Evolutionary conservation across 2,329 filamentous ascomycete species (phyloP).

Genomic region (Rhexocercosporidium sp.): DNA sequence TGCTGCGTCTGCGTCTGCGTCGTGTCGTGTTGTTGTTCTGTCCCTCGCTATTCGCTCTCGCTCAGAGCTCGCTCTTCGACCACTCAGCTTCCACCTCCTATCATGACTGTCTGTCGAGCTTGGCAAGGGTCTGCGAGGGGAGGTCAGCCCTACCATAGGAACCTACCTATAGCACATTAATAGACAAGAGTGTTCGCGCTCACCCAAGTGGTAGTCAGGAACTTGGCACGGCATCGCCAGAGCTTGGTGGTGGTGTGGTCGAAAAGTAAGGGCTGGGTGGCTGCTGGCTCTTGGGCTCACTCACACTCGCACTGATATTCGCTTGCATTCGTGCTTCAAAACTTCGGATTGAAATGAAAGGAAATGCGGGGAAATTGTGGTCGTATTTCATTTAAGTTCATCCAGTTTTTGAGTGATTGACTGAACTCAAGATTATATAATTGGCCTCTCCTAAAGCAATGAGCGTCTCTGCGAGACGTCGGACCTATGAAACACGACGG

Average conservation of each 20-base stretch:
- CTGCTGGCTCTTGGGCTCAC: background rate
- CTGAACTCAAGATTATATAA: background rate
- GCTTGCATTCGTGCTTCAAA: background rate
- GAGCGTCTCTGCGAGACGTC: background rate
- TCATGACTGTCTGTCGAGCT: conserved; percentile 1
- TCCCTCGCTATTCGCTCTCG: background rate
- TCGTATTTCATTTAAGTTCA: conserved; percentile 10
- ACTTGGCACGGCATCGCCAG: background rate
- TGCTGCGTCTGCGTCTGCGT: background rate
- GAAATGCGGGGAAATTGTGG: background rate
- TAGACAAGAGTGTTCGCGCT: background rate
- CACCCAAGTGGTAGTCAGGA: background rate
- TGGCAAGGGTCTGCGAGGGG: background rate
- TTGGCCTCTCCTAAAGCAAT: background rate
- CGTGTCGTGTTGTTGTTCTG: background rate
- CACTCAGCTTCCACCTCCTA: background rate
- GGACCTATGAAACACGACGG: conserved; percentile 11
- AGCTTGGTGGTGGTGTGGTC: conserved; percentile 3
- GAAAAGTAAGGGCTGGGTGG: background rate
- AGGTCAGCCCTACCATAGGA: conserved; percentile 7
- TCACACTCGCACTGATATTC: too few relatives aligned
- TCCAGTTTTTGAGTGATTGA: background rate
- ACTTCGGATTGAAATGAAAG: background rate
- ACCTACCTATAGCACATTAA: background rate
- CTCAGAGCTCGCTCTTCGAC: background rate